phyloP scores from a whole-genome alignment of 768 basidiomycete species.

The Sporobolomyces roseus region DNA sequence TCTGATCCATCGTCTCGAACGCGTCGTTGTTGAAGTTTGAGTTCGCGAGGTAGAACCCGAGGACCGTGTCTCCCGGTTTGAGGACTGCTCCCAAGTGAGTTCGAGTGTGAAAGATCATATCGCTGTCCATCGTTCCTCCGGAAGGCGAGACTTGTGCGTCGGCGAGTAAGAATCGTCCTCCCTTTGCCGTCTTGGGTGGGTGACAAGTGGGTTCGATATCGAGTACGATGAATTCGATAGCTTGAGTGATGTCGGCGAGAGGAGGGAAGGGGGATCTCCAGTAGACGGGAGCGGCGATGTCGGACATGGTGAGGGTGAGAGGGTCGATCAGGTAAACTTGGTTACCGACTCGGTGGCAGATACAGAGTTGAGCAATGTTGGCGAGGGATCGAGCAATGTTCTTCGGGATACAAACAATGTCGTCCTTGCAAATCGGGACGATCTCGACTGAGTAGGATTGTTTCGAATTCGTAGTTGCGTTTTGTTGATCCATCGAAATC shows the following conservation, averaged over 20 bases:
- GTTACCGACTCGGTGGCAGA: conserved; percentile 89
- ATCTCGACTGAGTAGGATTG: conserved; percentile 98
- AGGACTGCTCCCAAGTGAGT: conserved; percentile 91
- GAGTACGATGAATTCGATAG: conserved; percentile 90
- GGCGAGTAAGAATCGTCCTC: conserved; percentile 77
- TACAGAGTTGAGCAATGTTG: conserved; percentile 79
- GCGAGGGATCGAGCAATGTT: conserved; percentile 76
- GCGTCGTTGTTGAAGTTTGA: conserved; percentile 90
- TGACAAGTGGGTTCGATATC: conserved; percentile 76
- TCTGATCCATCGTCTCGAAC: conserved; percentile 54
- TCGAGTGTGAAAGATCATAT: conserved; percentile 87
- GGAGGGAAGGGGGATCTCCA: conserved; percentile 89
- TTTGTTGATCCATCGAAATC: conserved; percentile 85
- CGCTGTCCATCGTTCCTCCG: conserved; percentile 60
- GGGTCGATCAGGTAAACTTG: conserved; percentile 88
- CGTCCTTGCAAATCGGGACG: conserved; percentile 94
- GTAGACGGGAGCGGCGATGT: conserved; percentile 71
- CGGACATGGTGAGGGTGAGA: conserved; percentile 73
- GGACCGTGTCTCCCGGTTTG: conserved; percentile 88
- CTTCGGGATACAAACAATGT: conserved; percentile 80
- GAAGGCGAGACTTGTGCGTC: conserved; percentile 85
- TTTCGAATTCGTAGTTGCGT: conserved; percentile 90
- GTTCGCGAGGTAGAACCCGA: conserved; percentile 84
- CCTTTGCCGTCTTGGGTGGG: conserved; percentile 45
- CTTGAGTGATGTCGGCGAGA: conserved; percentile 73